Evolutionary conservation across 2,329 filamentous ascomycete genomes (phyloP), one percentile per base, ranked within the genome.

Genomic region (Torrubiellomyces zombiae): DNA sequence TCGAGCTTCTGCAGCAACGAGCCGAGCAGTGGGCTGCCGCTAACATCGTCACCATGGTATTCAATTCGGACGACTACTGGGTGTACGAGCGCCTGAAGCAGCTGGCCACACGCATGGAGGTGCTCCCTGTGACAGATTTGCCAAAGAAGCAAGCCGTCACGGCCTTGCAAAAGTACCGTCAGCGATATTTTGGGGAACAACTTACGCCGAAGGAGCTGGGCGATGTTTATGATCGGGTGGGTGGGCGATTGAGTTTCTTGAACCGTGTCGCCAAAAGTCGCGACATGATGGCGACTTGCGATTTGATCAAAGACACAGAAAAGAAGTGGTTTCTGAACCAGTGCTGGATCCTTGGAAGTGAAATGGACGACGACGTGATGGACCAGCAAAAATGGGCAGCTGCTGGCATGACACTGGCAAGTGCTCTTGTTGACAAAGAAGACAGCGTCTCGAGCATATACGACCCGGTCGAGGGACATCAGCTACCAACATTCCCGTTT

Each of bases 61-160:
- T 98, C 55, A 95, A 94, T 52, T 85, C 75, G 27, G 89, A 98
- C 50, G 89, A 95, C 46, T 98, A 93, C 53, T 98, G 89, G 89
- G 79, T 98, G 1, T 95, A 94, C 42, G 89, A 98, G 49, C 69
- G 85, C 9, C 57, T 98, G 26, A 94, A 94, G 58, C 75, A 81
- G 46, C 75, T 93, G 30, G 81, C 83, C 3, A 93, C 85, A 2
- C 72, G 89, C 22, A 92, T 98, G 81, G 85, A 94, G 43, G 78
- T 98, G 4, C 75, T 92, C 18, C 72, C 82, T 7, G 74, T 98
- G 20, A 64, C 68, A 4, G 89, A 98, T 48, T 58, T 98, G 6
- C 70, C 77, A 25, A 93, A 85, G 46, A 48, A 58, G 8, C 71
- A 78, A 39, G 85, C 89, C 4, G 67, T 92, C 32, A 56, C 60